Evolutionary conservation across 305 asterid species (phyloP), one percentile per base, ranked within the genome.

Genomic region (Petunia hybrid): DNA sequence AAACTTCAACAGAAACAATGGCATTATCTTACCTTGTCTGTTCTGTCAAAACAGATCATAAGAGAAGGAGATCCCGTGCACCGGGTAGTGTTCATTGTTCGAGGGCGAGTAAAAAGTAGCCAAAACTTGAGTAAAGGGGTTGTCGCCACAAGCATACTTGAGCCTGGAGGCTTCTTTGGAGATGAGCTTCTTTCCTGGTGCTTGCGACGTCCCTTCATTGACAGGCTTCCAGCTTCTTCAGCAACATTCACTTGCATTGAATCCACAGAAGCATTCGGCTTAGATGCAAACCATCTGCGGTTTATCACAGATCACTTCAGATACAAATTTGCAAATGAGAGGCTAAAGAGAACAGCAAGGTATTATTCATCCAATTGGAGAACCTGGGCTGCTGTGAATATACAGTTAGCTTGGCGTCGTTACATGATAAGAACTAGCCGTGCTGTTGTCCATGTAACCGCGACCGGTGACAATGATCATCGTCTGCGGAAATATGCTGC

Each of bases 171-270:
- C 5, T 96, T 92, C 73, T 88, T 96, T 10, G 98, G 99, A 4
- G 99, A 96, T 46, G 99, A 96, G 66, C 98, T 96, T 63, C 88
- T 96, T 61, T 90, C 98, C 3, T 96, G 98, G 98, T 93, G 98
- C 91, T 94, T 96, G 8, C 97, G 99, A 4, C 97, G 99, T 51
- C 98, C 98, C 42, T 94, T 94, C 36, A 65, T 83, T 0, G 95
- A 93, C 64, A 84, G 98, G 59, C 95, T 96, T 43, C 99, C 99
- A 8, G 94, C 98, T 16, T 96, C 98, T 48, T 92, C 97, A 0
- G 98, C 99, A 73, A 93, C 99, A 53, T 94, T 94, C 56, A 90
- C 98, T 0, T 94, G 98, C 86, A 79, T 86, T 7, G 95, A 92
- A 78, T 78, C 97, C 2, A 87, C 91, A 0, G 98, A 96, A 86